These are phyloP conservation scores for Leishmania martiniquensis DNA, from an alignment of 208 protist species.

Conservation along the genomic window DNA sequence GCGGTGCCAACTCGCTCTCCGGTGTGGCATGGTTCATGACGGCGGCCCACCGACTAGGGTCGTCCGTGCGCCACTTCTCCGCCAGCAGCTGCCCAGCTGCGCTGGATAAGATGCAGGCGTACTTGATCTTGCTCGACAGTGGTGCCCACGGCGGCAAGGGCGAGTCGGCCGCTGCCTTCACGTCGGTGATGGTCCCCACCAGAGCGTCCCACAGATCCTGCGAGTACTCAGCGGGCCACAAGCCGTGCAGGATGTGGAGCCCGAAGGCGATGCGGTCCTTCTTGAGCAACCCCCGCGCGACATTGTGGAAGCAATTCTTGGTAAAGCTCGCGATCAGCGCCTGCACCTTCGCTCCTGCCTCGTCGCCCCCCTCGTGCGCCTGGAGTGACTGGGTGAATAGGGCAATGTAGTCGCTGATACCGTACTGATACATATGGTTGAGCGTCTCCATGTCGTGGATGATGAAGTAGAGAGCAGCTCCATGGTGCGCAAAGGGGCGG, in stretches of 20 bases:
- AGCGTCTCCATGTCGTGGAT: conserved; percentile 89
- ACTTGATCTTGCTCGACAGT: conserved; percentile 56
- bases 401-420: conserved; percentile 89
- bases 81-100: conserved; percentile 32
- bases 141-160: conserved; percentile 68
- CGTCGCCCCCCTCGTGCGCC: conserved; percentile 41
- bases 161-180: conserved; percentile 23
- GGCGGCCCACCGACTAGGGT: conserved; percentile 64
- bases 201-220: conserved; percentile 88
- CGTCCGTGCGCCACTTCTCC: conserved; percentile 60
- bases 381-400: conserved; percentile 76
- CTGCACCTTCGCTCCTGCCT: conserved; percentile 52
- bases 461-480: conserved; percentile 94
- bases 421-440: conserved; percentile 98
- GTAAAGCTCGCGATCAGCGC: conserved; percentile 61
- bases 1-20: conserved; percentile 44
- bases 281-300: conserved; percentile 86
- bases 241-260: conserved; percentile 92
- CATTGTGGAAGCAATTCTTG: conserved; percentile 69
- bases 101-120: conserved; percentile 52
- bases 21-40: conserved; percentile 73
- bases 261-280: conserved; percentile 94
- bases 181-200: conserved; percentile 59
- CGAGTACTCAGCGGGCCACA: conserved; percentile 83
- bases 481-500: conserved; percentile 87